These are phyloP conservation scores for Phytopythium boreale DNA, from an alignment of 352 stramenopile species.

Conservation along the genomic window DNA sequence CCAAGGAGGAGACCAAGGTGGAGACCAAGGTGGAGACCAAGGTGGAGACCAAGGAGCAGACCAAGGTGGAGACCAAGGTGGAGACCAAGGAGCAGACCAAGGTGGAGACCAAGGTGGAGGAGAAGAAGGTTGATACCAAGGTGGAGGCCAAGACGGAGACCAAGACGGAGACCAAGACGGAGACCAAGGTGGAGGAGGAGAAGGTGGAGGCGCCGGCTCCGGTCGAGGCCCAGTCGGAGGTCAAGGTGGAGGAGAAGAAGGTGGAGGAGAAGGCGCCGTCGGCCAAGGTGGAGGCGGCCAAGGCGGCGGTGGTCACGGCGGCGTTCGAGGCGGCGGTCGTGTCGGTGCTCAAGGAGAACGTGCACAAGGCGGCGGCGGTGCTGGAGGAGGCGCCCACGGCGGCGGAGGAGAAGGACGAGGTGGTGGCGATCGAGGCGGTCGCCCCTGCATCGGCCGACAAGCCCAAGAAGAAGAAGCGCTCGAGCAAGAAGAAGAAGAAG, in stretches of 20 bases:
- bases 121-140: not conserved
- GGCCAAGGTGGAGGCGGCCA: slow-evolving; percentile 22
- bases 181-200: slow-evolving; percentile 7
- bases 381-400: not conserved
- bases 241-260: not conserved
- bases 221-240: not conserved
- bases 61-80: not conserved
- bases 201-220: not conserved
- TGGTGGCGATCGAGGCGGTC: slow-evolving; percentile 17
- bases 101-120: slow-evolving; percentile 7
- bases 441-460: slow-evolving; percentile 13
- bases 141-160: not conserved
- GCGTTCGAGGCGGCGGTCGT: slow-evolving; percentile 22
- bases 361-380: slow-evolving; percentile 12
- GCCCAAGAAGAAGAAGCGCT: slow-evolving; percentile 36
- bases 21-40: slow-evolving; percentile 1
- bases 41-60: slow-evolving; percentile 1
- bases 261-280: slow-evolving; percentile 5
- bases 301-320: slow-evolving; percentile 26
- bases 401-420: slow-evolving; percentile 18
- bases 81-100: not conserved
- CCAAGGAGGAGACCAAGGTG: slow-evolving; percentile 5
- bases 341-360: slow-evolving; percentile 29
- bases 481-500: slow-evolving; percentile 20
- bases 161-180: slow-evolving; percentile 2